These are phyloP conservation scores for Teunomyces kruisii DNA, from an alignment of 805 yeast genomes.

Conservation along the genomic window DNA sequence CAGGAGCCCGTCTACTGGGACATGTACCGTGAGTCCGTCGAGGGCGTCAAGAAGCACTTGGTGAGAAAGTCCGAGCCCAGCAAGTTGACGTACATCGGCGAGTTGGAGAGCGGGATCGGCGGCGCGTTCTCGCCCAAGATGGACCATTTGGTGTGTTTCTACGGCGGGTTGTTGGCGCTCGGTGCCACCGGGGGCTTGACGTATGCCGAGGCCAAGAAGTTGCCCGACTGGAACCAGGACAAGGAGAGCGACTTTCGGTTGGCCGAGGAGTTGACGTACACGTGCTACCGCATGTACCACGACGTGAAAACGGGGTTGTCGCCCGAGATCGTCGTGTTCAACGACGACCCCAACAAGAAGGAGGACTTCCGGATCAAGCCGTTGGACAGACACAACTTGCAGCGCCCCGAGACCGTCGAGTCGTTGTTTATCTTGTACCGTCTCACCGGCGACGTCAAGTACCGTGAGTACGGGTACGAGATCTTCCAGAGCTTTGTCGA, in stretches of 20 bases:
- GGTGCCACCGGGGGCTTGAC: slow-evolving; percentile 84
- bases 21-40: slow-evolving; percentile 75
- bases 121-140: slow-evolving; percentile 66
- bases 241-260: slow-evolving; percentile 64
- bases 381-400: slow-evolving; percentile 77
- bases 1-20: slow-evolving; percentile 59
- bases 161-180: slow-evolving; percentile 83
- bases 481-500: slow-evolving; percentile 70
- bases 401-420: slow-evolving; percentile 93
- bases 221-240: slow-evolving; percentile 54
- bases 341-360: slow-evolving; percentile 44
- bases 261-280: slow-evolving; percentile 71
- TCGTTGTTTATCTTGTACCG: slow-evolving; percentile 78
- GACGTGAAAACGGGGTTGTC: slow-evolving; percentile 73
- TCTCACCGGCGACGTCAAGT: slow-evolving; percentile 75
- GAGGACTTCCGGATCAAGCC: slow-evolving; percentile 70
- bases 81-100: slow-evolving; percentile 71
- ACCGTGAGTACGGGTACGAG: slow-evolving; percentile 88
- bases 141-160: slow-evolving; percentile 92
- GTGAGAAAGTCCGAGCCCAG: slow-evolving; percentile 60
- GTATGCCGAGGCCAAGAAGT: slow-evolving; percentile 52
- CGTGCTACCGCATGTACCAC: slow-evolving; percentile 84
- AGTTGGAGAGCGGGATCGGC: slow-evolving; percentile 65
- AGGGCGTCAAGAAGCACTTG: slow-evolving; percentile 72
- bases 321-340: slow-evolving; percentile 88